A percentile compares a stretch with the other conserved stretches of the same genome.
These are phyloP conservation scores for Hortiboletus campestris DNA, from an alignment of 768 basidiomycete genomes.

Conservation along the genomic window DNA sequence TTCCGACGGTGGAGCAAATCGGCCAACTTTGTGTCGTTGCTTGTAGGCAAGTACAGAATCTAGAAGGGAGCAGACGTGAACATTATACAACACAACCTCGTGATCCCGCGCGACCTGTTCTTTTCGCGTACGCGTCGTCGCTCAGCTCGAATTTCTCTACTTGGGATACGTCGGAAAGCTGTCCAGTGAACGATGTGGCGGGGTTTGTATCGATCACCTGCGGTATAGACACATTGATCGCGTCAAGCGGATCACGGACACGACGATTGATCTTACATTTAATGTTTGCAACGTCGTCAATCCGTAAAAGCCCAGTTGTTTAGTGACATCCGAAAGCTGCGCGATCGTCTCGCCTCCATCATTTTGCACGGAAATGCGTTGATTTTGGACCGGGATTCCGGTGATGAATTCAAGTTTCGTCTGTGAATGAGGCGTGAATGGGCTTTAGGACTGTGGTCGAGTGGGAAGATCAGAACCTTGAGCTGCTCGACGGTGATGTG, in stretches of 20 bases:
- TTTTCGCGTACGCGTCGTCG: slow-evolving; percentile 73
- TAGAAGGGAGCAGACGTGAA: slow-evolving; percentile 29
- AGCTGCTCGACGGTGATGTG: slow-evolving; percentile 73
- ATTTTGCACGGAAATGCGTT: slow-evolving; percentile 61
- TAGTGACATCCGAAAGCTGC: slow-evolving; percentile 61
- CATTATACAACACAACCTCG: not conserved
- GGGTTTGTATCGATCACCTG: slow-evolving; percentile 66
- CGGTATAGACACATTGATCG: slow-evolving; percentile 44
- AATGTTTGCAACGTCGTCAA: slow-evolving; percentile 76
- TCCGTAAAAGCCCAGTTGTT: slow-evolving; percentile 72
- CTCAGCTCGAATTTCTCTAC: slow-evolving; percentile 94
- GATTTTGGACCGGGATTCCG: slow-evolving; percentile 78
- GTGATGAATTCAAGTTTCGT: slow-evolving; percentile 85
- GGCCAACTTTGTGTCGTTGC: slow-evolving; percentile 80
- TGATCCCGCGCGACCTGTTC: slow-evolving; percentile 57
- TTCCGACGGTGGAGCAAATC: slow-evolving; percentile 65
- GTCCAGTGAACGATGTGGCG: slow-evolving; percentile 71
- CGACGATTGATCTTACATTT: slow-evolving; percentile 50
- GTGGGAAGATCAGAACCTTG: slow-evolving; percentile 54
- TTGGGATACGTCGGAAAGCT: slow-evolving; percentile 78
- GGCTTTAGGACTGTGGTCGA: not conserved
- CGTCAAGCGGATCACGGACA: not conserved
- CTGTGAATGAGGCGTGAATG: slow-evolving; percentile 34
- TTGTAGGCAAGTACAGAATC: slow-evolving; percentile 92
- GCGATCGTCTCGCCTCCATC: slow-evolving; percentile 53